Evolutionary conservation across 257 asterid genomes (phyloP), one percentile per base, ranked within the genome.

Genomic region (Lycium ferocissimum): DNA sequence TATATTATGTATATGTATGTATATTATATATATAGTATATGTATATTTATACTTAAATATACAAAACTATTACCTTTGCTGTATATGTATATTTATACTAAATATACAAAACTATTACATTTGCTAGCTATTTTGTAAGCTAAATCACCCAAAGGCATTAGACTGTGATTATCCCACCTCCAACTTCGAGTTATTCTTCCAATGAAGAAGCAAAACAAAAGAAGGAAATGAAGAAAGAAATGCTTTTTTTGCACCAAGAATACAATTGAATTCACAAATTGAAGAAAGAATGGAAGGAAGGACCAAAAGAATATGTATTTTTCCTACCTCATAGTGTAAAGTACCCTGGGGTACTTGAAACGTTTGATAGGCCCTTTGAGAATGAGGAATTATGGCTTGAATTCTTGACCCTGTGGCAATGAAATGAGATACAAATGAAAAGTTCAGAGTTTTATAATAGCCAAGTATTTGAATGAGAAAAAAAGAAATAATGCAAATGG

Each of bases 341-440:
- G 73, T 87, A 22, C 40, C 71, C 79, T 0, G 45, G 6, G 45
- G 45, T 4, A 26, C 33, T 26, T 81, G 75, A 40, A 89, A 85
- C 83, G 67, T 49, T 56, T 37, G 67, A 62, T 80, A n/a, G 62
- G 33, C 87, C 3, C 81, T 22, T 73, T 80, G 86, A 40, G 86
- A 63, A 65, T 71, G 62, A 63, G 85, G 84, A 85, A 86, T 81
- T 45, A 49, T 79, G 85, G 69, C 40, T 70, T 92, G 87, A 85
- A 85, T 73, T 88, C 94, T 91, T 38, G 94, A 89, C 84, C 94
- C 95, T 85, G 88, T 85, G 51, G 86, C 89, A 89, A 66, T 78
- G 17, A 83, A 7, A 26, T 26, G 33, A 26, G 33, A 26, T 26
- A 26, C 33, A 26, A 35, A 40, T 43, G 18, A 84, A 63, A 49